Conservation (phyloP, 2,329 filamentous ascomycete genomes). For the Paraconiothyrium brasiliense region DNA sequence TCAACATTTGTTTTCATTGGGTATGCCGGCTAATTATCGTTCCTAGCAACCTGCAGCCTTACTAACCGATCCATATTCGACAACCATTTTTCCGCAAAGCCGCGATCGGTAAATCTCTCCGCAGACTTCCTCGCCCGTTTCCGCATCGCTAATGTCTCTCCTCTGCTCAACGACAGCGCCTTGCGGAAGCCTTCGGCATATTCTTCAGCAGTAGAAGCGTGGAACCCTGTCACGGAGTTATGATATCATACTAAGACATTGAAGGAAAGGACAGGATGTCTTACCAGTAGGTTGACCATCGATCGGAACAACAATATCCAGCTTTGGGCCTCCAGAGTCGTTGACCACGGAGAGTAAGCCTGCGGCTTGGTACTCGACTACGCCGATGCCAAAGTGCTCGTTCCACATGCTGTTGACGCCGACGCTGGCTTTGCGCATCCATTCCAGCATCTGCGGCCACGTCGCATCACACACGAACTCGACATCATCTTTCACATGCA, state of each 20-base stretch:
- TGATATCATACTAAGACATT: conserved; percentile 10
- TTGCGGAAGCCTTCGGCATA: conserved; percentile 84
- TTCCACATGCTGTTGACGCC: conserved; percentile 99
- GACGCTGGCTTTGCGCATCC: conserved; percentile 78
- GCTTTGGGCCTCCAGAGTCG: conserved; percentile 88
- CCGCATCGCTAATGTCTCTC: conserved; percentile 78
- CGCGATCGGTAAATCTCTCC: conserved; percentile 85
- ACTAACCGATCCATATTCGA: conserved; percentile 78
- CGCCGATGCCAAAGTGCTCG: conserved; percentile 97
- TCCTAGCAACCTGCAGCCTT: conserved; percentile 45
- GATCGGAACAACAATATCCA: conserved; percentile 87
- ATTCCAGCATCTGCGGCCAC: conserved; percentile 86
- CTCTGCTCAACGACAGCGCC: conserved; percentile 71
- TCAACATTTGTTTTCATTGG: neutral
- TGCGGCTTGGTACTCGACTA: conserved; percentile 97
- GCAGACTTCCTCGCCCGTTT: conserved; percentile 79
- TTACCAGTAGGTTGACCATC: conserved; percentile 81
- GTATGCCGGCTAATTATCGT: conserved; percentile 11
- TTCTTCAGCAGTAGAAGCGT: conserved; percentile 78
- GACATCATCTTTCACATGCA: conserved; percentile 80
- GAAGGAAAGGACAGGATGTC: conserved; percentile 2
- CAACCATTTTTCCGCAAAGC: conserved; percentile 83
- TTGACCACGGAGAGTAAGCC: conserved; percentile 94
- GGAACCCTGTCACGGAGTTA: conserved; percentile 71
- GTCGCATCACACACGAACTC: conserved; percentile 90